phyloP scores from a whole-genome alignment of 805 yeast species.

The Wickerhamiella spandovensis region DNA sequence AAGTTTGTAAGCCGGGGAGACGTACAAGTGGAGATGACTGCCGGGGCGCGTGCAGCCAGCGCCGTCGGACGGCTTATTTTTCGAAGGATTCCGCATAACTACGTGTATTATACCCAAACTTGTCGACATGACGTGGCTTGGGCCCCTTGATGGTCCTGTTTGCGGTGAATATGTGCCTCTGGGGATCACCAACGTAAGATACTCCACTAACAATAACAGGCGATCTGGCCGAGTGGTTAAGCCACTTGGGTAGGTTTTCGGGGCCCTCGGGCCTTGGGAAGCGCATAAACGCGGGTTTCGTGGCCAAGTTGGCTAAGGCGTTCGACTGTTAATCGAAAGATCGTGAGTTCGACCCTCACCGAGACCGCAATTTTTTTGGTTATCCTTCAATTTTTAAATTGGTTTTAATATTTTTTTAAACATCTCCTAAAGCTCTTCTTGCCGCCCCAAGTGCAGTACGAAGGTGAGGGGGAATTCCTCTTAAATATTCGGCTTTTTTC shows the following conservation, averaged over 20 bases:
- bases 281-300: slow-evolving; percentile 2
- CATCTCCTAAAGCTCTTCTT: too few relatives aligned
- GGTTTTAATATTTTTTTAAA: too few relatives aligned
- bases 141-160: too few relatives aligned
- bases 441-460: too few relatives aligned
- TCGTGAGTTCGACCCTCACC: slow-evolving; percentile 9
- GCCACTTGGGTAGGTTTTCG: not conserved
- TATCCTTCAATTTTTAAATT: too few relatives aligned
- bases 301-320: slow-evolving; percentile 17
- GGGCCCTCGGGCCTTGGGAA: not conserved
- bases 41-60: not conserved
- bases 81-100: too few relatives aligned
- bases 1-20: not conserved
- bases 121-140: too few relatives aligned
- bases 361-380: slow-evolving; percentile 6
- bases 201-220: not conserved
- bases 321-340: slow-evolving; percentile 19
- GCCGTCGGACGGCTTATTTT: too few relatives aligned
- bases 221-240: not conserved
- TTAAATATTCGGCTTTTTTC: too few relatives aligned
- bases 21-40: not conserved
- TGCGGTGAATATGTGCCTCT: not conserved
- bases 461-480: too few relatives aligned
- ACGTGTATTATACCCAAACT: too few relatives aligned
- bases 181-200: not conserved